Percentiles rank a stretch among this genome's conserved stretches.
Evolutionary conservation across 768 basidiomycete species (phyloP).

Genomic region (Coprinopsis strossmayeri): DNA sequence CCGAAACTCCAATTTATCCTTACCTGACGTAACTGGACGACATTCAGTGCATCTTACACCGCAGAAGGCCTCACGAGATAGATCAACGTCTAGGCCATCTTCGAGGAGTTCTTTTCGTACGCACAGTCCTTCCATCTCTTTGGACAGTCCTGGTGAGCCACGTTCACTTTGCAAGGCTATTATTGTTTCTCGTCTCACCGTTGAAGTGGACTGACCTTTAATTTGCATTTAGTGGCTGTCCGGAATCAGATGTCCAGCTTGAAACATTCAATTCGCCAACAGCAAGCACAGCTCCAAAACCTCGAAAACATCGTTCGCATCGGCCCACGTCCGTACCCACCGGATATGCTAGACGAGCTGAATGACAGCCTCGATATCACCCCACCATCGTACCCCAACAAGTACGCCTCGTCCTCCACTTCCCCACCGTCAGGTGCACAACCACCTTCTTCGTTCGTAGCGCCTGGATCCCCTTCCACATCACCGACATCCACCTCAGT

Average conservation of each 20-base stretch:
- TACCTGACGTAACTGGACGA: slow-evolving; percentile 12
- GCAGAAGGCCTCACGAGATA: slow-evolving; percentile 25
- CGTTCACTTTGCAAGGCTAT: not conserved
- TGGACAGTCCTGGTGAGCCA: slow-evolving; percentile 62
- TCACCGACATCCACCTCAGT: slow-evolving; percentile 25
- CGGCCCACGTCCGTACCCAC: slow-evolving; percentile 56
- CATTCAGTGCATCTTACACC: slow-evolving; percentile 22
- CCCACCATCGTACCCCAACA: slow-evolving; percentile 27
- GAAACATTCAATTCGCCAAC: slow-evolving; percentile 78
- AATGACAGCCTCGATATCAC: slow-evolving; percentile 28
- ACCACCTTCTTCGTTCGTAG: slow-evolving; percentile 26
- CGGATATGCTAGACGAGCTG: slow-evolving; percentile 19
- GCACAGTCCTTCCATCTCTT: slow-evolving; percentile 47
- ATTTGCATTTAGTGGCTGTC: slow-evolving; percentile 48
- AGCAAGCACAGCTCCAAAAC: slow-evolving; percentile 69
- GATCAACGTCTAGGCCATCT: slow-evolving; percentile 34
- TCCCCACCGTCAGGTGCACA: slow-evolving; percentile 15
- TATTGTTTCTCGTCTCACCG: no score
- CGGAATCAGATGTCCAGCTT: slow-evolving; percentile 76
- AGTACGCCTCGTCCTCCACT: slow-evolving; percentile 10
- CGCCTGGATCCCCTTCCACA: slow-evolving; percentile 19
- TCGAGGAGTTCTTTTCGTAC: slow-evolving; percentile 39
- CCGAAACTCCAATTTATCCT: slow-evolving; percentile 1
- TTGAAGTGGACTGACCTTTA: not conserved
- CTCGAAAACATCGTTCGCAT: slow-evolving; percentile 66